Evolutionary conservation across 176 grass and related monocot genomes (phyloP).

Genomic region (Paspalum notatum): DNA sequence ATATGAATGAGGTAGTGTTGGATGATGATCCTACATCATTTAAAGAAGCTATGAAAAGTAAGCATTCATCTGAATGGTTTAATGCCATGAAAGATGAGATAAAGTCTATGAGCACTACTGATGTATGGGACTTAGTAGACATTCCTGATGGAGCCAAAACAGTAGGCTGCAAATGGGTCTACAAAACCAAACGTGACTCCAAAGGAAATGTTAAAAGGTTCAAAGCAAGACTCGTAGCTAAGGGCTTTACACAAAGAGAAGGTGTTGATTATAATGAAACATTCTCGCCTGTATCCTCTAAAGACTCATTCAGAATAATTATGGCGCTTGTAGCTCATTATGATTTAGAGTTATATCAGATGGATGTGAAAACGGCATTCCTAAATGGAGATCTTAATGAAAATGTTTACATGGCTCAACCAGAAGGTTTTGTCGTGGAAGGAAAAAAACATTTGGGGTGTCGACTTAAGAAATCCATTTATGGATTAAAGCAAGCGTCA

Average conservation of each 20-base stretch:
- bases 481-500: not conserved
- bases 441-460: not conserved
- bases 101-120: not conserved
- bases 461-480: not conserved
- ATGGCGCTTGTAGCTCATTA: not conserved
- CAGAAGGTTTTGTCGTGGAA: not conserved
- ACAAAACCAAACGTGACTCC: not conserved
- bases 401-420: not conserved
- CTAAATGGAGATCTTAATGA: not conserved
- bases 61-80: not conserved
- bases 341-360: not conserved
- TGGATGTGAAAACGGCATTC: not conserved
- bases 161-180: not conserved
- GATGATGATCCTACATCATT: not conserved
- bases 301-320: not conserved
- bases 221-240: not conserved
- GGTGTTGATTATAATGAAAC: not conserved
- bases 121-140: not conserved
- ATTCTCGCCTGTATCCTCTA: not conserved
- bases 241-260: not conserved
- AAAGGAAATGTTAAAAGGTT: not conserved
- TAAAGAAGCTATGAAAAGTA: not conserved
- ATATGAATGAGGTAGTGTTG: not conserved
- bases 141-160: not conserved
- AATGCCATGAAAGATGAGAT: not conserved